Percentiles rank a stretch among this genome's conserved stretches.
phyloP scores from a whole-genome alignment of 1,139 yeast species.

The Blastobotrys arbuscula region DNA sequence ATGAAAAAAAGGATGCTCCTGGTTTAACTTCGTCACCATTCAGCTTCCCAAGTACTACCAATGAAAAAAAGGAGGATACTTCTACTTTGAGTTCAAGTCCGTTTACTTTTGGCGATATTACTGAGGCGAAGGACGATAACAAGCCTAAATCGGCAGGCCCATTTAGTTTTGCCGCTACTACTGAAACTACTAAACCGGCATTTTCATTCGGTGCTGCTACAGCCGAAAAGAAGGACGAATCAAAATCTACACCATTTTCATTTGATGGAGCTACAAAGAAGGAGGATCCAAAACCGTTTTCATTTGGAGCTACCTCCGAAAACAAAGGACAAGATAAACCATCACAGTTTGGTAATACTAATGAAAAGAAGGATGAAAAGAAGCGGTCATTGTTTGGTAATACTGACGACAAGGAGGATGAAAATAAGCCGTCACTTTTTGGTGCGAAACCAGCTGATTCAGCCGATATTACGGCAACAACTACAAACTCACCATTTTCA shows the following conservation, averaged over 20 bases:
- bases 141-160: background rate
- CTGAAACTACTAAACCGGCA: background rate
- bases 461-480: background rate
- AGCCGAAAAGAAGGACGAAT: background rate
- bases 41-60: background rate
- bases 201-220: background rate
- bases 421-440: too few relatives aligned
- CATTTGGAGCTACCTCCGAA: background rate
- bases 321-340: background rate
- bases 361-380: background rate
- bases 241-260: constrained; percentile 15
- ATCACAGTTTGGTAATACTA: background rate
- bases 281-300: background rate
- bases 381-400: background rate
- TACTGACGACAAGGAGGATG: too few relatives aligned
- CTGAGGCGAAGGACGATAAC: background rate
- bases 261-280: background rate
- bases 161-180: background rate
- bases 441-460: too few relatives aligned
- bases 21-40: constrained; percentile 7
- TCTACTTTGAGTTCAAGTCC: constrained; percentile 16
- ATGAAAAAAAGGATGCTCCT: constrained; percentile 21
- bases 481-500: background rate
- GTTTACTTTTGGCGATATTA: background rate
- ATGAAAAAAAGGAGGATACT: background rate